These are phyloP conservation scores for Colletotrichum incanum DNA, from an alignment of 2,329 filamentous ascomycete genomes.

Conservation along the genomic window DNA sequence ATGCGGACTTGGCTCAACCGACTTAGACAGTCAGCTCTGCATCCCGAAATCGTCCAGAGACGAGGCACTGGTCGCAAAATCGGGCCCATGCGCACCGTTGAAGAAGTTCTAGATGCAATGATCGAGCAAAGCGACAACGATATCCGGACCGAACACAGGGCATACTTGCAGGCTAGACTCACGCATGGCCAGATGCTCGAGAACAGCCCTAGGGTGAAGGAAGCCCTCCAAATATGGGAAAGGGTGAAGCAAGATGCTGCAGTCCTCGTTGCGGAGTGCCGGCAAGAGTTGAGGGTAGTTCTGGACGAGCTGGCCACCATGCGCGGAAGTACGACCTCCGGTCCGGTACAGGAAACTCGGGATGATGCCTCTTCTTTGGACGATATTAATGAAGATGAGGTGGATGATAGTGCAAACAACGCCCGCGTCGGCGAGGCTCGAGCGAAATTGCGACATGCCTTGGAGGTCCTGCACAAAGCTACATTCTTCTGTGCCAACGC, in stretches of 20 bases:
- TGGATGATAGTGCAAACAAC: conserved; percentile 43
- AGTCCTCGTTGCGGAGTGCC: conserved; percentile 73
- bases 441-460: conserved; percentile 77
- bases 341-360: background rate
- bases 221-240: conserved; percentile 81
- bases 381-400: conserved; percentile 54
- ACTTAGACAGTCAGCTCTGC: conserved; percentile 86
- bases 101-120: conserved; percentile 92
- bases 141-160: conserved; percentile 79
- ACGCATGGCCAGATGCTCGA: conserved; percentile 84
- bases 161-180: conserved; percentile 75
- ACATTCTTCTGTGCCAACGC: conserved; percentile 89
- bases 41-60: conserved; percentile 82
- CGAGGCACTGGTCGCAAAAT: conserved; percentile 74
- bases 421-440: conserved; percentile 71
- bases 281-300: conserved; percentile 72
- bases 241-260: conserved; percentile 66
- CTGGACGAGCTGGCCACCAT: conserved; percentile 48
- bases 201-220: conserved; percentile 77
- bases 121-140: conserved; percentile 84
- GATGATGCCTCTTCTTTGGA: conserved; percentile 35
- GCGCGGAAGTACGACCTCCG: background rate
- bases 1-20: conserved; percentile 87
- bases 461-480: conserved; percentile 87
- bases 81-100: conserved; percentile 83